Base-by-base conservation (phyloP, 768 basidiomycete species). In the Multifurca ochricompacta region DNA sequence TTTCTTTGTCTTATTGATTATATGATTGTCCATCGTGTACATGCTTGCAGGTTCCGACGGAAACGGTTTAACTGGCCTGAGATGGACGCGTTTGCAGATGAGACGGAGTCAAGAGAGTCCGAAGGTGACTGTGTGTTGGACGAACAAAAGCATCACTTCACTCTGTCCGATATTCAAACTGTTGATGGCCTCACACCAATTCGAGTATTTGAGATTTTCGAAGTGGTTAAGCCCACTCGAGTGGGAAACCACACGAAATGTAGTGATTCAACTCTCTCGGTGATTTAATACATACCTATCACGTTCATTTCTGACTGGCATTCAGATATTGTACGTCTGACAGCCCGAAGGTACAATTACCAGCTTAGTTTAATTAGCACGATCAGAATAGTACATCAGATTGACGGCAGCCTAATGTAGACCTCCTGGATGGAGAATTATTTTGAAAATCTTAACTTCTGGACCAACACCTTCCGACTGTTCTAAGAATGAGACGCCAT, bases 1-100 rank as follows among this genome's bases (percentile, higher is more conserved):
- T 44, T 35, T 42, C 28, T 21, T 32, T 54, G 11, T 40, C 36
- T 32, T 51, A 35, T 50, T 27, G 1, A 37, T 47, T 27, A 31
- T 51, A 30, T 19, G 42, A 11, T 54, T 42, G 16, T 61, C 48
- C 9, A 13, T 51, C 58, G 11, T 27, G 1, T 2, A 13, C 7
- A 6, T 8, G 28, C 47, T 53, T 55, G 8, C 62, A 87, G 85
- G 55, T 87, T 85, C 70, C 79, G 80, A 36, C 78, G 83, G 48
- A 71, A 71, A 52, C 79, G 85, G 37, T 79, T 87, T 65, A 79
- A 85, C 61, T 87, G 83, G 84, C 82, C 83, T 5, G 69, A 45
- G 30, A 21, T 25, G 43, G 51, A 49, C 14, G 8, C 34, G n/a
- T 37, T 56, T 51, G 41, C 37, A 11, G 23, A 36, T 21, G 59